Percentiles rank a stretch among this genome's conserved stretches.
phyloP scores from a whole-genome alignment of 257 asterid genomes.

The Solanum sparsipilum region DNA sequence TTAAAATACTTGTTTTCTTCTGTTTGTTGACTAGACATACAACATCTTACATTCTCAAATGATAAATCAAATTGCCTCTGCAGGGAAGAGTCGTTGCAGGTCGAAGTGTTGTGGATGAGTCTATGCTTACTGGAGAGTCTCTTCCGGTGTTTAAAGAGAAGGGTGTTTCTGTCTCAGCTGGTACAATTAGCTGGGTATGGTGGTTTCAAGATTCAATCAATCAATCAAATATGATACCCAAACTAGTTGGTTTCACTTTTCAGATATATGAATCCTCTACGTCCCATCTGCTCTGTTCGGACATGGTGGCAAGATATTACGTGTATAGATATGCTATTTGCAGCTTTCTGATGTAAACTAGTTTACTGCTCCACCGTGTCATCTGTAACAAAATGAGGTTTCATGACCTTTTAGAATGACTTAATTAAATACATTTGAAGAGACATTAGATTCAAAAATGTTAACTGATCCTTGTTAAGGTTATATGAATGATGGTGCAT shows the following conservation, averaged over 20 bases:
- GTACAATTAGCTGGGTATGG: constrained; percentile 94
- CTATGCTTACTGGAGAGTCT: constrained; percentile 99
- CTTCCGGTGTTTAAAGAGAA: constrained; percentile 90
- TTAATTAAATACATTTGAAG: not conserved
- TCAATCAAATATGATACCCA: not conserved
- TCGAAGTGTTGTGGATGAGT: constrained; percentile 97
- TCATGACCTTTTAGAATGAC: not conserved
- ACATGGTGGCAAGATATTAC: not conserved
- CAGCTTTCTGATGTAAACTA: not conserved
- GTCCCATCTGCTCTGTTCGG: not conserved
- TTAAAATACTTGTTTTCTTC: constrained; percentile 4
- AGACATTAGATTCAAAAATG: not conserved
- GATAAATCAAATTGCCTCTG: constrained; percentile 13
- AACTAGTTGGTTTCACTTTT: not conserved
- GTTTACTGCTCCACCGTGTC: not conserved
- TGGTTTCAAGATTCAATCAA: constrained; percentile 3
- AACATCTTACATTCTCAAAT: constrained; percentile 10
- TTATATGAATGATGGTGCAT: not conserved
- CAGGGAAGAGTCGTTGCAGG: constrained; percentile 94
- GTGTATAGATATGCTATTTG: not conserved
- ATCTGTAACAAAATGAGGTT: not conserved
- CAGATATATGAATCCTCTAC: not conserved
- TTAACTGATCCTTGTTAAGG: not conserved
- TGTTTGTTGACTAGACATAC: not conserved
- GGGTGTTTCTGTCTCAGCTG: constrained; percentile 75